Percentiles rank a stretch among this genome's conserved stretches.
These are phyloP conservation scores for Aspergillus aculeatus DNA, from an alignment of 2,329 filamentous ascomycete species.

Conservation along the genomic window DNA sequence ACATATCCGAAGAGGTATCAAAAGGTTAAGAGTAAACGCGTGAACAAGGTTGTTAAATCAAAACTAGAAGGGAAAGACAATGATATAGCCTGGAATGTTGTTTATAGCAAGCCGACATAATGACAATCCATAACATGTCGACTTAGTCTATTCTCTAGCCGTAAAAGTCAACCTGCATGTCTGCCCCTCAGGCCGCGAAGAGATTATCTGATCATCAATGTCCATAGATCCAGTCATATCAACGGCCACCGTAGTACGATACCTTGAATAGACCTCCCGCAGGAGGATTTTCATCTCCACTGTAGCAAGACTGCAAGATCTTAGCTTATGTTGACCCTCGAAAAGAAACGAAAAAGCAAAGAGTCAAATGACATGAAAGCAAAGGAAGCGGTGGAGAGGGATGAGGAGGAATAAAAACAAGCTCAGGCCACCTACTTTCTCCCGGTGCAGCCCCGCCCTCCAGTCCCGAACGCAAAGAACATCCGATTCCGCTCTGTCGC, in stretches of 20 bases:
- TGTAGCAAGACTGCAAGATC: constrained; percentile 54
- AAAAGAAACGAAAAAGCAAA: not conserved
- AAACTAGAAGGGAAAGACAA: too few species aligned
- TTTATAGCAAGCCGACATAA: too few species aligned
- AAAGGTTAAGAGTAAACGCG: too few species aligned
- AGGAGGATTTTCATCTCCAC: constrained; percentile 68
- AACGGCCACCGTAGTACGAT: constrained; percentile 51
- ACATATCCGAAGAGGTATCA: too few species aligned
- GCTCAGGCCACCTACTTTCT: constrained; percentile 51
- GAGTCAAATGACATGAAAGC: not conserved
- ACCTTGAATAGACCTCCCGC: constrained; percentile 61
- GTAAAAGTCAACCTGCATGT: constrained; percentile 52
- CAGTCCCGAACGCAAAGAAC: constrained; percentile 66
- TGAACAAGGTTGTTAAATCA: too few species aligned
- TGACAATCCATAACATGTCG: too few species aligned
- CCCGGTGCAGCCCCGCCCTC: constrained; percentile 59
- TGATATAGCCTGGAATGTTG: too few species aligned
- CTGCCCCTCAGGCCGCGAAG: constrained; percentile 61
- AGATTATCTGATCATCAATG: constrained; percentile 67
- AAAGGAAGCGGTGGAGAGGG: constrained; percentile 18
- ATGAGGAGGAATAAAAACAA: too few species aligned
- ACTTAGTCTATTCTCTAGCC: not conserved
- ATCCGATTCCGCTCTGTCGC: constrained; percentile 48
- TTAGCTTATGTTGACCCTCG: too few species aligned
- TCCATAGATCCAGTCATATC: constrained; percentile 61